phyloP scores from a whole-genome alignment of 208 protist species.

The Acanthamoeba healyi region DNA sequence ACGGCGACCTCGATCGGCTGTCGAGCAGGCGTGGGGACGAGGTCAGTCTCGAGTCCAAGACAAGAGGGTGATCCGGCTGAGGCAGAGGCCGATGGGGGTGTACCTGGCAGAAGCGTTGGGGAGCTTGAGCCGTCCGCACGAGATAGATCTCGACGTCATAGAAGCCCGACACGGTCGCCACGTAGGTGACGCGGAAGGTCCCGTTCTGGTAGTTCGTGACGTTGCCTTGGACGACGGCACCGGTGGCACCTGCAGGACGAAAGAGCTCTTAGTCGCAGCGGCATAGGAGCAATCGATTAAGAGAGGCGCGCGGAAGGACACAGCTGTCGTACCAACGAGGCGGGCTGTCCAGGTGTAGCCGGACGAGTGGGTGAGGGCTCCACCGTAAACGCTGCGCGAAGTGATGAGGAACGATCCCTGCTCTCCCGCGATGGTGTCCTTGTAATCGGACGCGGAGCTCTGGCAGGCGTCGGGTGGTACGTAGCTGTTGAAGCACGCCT shows the following conservation, averaged over 20 bases:
- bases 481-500: constrained; percentile 56
- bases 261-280: too few relatives aligned
- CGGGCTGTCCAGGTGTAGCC: constrained; percentile 35
- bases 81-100: too few relatives aligned
- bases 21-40: too few relatives aligned
- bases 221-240: background rate
- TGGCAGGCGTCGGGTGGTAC: constrained; percentile 47
- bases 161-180: constrained; percentile 4
- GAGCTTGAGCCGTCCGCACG: background rate
- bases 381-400: constrained; percentile 51
- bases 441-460: background rate
- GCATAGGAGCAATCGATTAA: too few relatives aligned
- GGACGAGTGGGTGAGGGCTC: background rate
- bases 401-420: constrained; percentile 28
- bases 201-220: constrained; percentile 33
- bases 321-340: background rate
- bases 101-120: constrained; percentile 11
- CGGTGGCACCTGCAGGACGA: background rate
- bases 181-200: constrained; percentile 4
- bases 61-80: too few relatives aligned
- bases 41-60: too few relatives aligned
- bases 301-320: background rate
- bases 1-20: background rate
- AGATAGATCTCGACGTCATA: constrained; percentile 26
- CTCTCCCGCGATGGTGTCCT: background rate